Conservation (phyloP, 2,329 filamentous ascomycete genomes). For the Claviceps spartinae region DNA sequence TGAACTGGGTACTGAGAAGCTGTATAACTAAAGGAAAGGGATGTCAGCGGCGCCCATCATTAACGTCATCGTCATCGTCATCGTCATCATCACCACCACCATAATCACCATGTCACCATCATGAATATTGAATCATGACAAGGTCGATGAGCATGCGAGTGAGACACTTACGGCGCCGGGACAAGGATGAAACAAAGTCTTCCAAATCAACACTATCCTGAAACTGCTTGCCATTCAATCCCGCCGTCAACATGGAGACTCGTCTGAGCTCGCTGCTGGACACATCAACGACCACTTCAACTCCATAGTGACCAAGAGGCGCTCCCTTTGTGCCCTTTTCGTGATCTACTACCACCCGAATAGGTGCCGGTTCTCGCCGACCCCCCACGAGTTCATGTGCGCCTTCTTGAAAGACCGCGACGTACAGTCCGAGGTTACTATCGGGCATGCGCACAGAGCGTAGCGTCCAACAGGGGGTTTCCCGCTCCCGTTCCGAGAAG, state of each 20-base stretch:
- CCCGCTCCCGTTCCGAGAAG: constrained; percentile 71
- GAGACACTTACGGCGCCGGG: constrained; percentile 49
- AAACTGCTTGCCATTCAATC: constrained; percentile 56
- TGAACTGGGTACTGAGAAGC: constrained; percentile 57
- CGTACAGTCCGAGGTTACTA: constrained; percentile 43
- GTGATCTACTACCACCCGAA: constrained; percentile 62
- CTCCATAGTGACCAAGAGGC: constrained; percentile 51
- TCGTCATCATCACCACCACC: too few relatives aligned
- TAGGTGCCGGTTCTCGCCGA: constrained; percentile 51
- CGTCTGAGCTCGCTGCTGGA: constrained; percentile 37
- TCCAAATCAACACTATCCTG: constrained; percentile 60
- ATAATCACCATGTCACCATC: neutral
- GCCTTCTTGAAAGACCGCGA: constrained; percentile 60
- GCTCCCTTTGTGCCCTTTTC: constrained; percentile 52
- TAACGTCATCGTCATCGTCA: neutral
- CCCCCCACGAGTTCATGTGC: constrained; percentile 48
- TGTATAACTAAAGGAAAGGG: constrained; percentile 44
- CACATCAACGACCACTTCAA: constrained; percentile 58
- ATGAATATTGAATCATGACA: neutral
- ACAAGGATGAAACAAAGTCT: constrained; percentile 62
- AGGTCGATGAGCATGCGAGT: neutral
- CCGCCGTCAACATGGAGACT: constrained; percentile 39
- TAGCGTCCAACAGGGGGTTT: constrained; percentile 68
- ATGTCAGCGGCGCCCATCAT: neutral
- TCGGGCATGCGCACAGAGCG: constrained; percentile 54